Percentiles rank a stretch among this genome's conserved stretches.
Conservation (phyloP, 1,139 yeast genomes). For the Sugiyamaella pinicola region DNA sequence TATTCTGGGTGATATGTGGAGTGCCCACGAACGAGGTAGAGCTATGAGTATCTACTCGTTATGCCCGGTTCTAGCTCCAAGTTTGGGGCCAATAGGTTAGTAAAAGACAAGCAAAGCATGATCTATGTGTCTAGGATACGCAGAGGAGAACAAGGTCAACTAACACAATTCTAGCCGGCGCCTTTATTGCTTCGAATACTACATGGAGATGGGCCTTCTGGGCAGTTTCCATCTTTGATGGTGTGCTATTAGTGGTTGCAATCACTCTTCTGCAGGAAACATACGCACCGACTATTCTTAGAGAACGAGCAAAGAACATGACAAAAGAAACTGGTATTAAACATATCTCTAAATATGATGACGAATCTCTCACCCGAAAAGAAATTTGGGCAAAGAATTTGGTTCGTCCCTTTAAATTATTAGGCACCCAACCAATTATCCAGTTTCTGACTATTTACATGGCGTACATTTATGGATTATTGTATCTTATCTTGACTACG, state of each 20-base stretch:
- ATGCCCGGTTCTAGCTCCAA: constrained; percentile 63
- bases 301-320: constrained; percentile 49
- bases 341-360: constrained; percentile 57
- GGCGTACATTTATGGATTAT: constrained; percentile 64
- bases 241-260: constrained; percentile 49
- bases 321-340: constrained; percentile 54
- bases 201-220: constrained; percentile 65
- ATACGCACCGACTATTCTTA: constrained; percentile 57
- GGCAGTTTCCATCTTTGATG: constrained; percentile 56
- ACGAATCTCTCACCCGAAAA: constrained; percentile 24
- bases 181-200: constrained; percentile 52
- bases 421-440: constrained; percentile 62
- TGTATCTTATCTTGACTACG: constrained; percentile 59
- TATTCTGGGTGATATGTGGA: constrained; percentile 60
- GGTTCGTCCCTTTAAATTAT: constrained; percentile 55
- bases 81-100: constrained; percentile 60
- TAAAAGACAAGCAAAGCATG: no score
- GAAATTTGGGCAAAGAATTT: constrained; percentile 36
- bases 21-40: constrained; percentile 52
- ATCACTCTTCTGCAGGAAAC: constrained; percentile 54
- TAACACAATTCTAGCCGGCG: no score
- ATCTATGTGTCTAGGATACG: no score
- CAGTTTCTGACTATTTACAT: constrained; percentile 59
- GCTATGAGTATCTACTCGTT: constrained; percentile 61
- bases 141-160: no score